Evolutionary conservation across 192 early-diverging fungal species (phyloP), one percentile per base, ranked within the genome.

Genomic region (Umbelopsis sp.): DNA sequence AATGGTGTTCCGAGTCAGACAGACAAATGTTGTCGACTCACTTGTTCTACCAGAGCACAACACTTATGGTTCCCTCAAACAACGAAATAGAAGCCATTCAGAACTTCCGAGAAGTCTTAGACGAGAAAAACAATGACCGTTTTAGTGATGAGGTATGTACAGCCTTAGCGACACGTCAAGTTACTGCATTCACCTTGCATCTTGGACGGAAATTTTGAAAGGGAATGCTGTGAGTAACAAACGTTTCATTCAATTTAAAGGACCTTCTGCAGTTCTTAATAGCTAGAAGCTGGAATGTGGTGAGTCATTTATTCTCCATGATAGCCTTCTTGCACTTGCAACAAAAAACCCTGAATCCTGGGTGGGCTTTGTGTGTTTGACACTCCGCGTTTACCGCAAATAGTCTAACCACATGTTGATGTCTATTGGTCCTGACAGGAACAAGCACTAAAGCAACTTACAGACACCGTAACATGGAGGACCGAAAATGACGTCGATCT

Each of bases 381-480:
- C 12, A 51, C 21, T 65, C 31, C 7, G 47, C 66, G 45, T 38
- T 21, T 41, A 6, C 22, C n/a, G 38, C 38, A 45, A 62, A 52
- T 70, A 52, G 71, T 50, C 72, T 44, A 50, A 68, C 20, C 34
- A 49, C 47, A 56, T 66, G 47, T 59, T 41, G 32, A 43, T 45
- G 31, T 38, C 72, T 16, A 7, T 66, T n/a, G 53, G 47, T 21
- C 47, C 47, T 29, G 5, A 62, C 83, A 92, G 91, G 74, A 79
- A 6, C 86, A 78, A 36, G 86, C 91, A 9, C 84, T 84, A 44
- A 69, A 83, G 24, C 89, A 91, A 80, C 72, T 90, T 12, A 67
- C 78, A 26, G 86, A 80, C 14, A 88, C 88, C 44, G 77, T 88
- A 47, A 71, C 84, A 53, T 92, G 91, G 91, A 80, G 91, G 68